Conservation (phyloP, 306 rosid genomes). For the Gynostemma pentaphyllum region DNA sequence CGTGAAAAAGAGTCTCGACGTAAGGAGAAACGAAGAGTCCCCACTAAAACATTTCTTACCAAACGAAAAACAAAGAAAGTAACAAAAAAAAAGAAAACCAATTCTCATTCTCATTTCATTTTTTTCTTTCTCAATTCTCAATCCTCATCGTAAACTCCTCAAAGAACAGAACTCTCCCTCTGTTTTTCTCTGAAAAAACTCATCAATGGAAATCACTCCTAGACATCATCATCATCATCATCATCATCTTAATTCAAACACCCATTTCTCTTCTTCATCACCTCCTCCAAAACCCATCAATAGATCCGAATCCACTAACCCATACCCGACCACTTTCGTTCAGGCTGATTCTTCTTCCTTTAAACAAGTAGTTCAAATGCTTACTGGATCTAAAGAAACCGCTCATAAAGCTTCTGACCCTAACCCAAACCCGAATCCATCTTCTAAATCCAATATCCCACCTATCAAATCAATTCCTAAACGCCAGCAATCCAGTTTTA, state of each 20-base stretch:
- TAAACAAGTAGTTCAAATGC: conserved; percentile 95
- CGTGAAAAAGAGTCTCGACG: conserved; percentile 16
- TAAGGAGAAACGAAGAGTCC: conserved; percentile 5
- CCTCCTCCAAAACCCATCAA: conserved; percentile 35
- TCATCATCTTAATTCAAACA: conserved; percentile 24
- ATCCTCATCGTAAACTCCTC: background rate
- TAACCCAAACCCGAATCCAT: conserved; percentile 21
- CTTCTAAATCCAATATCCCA: conserved; percentile 43
- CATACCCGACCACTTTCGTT: conserved; percentile 93
- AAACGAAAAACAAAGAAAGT: conserved; percentile 27
- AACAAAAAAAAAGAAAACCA: too few relatives aligned
- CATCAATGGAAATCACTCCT: conserved; percentile 48
- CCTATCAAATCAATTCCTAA: conserved; percentile 56
- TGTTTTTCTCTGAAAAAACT: background rate
- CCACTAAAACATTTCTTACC: conserved; percentile 35
- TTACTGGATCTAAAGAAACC: conserved; percentile 87
- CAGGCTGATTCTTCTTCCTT: conserved; percentile 85
- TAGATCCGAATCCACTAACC: conserved; percentile 79
- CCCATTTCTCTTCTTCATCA: conserved; percentile 9
- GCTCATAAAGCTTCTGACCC: conserved; percentile 31
- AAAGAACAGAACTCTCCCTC: background rate
- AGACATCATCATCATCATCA: conserved; percentile 23
- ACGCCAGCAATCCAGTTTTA: conserved; percentile 52
- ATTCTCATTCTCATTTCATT: conserved; percentile 14
- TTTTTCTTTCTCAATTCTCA: too few relatives aligned